Conservation (phyloP, 108 stramenopile genomes). For the Cyclotella choctawhatcheeana region DNA sequence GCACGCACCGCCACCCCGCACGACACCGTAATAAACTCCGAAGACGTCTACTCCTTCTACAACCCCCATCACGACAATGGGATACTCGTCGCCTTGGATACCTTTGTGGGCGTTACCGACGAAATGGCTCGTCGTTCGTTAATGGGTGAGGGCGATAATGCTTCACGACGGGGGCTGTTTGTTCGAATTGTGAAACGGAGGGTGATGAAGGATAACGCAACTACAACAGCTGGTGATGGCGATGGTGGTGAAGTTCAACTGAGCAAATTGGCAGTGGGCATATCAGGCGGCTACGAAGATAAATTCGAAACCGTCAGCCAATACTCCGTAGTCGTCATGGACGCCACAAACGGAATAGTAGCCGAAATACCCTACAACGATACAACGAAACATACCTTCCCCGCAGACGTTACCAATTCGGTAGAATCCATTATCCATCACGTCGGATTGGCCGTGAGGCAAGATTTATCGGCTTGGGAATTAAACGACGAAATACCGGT, state of each 20-base stretch:
- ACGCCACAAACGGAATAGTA: constrained; percentile 14
- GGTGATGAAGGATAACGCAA: constrained; percentile 46
- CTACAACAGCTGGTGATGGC: too few relatives aligned
- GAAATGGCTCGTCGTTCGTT: constrained; percentile 50
- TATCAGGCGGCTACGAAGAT: constrained; percentile 96
- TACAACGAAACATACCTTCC: constrained; percentile 59
- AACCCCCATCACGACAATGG: constrained; percentile 85
- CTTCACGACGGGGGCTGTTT: constrained; percentile 79
- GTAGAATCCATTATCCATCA: constrained; percentile 90
- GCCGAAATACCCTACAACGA: constrained; percentile 68
- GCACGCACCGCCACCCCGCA: constrained; percentile 71
- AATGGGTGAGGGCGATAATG: constrained; percentile 27
- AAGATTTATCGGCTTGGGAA: constrained; percentile 83
- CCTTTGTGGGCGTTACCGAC: constrained; percentile 86
- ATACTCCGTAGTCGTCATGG: constrained; percentile 83
- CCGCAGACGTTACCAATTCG: constrained; percentile 64
- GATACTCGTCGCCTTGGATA: constrained; percentile 86
- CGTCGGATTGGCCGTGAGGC: constrained; percentile 80
- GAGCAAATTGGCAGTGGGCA: constrained; percentile 89
- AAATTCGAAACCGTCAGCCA: constrained; percentile 68
- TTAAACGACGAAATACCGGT: constrained; percentile 79
- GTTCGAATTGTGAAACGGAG: constrained; percentile 75
- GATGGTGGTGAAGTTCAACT: constrained; percentile 19
- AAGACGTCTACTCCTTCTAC: constrained; percentile 92
- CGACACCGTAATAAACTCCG: constrained; percentile 86